These are phyloP conservation scores for Lachnum nothofagi DNA, from an alignment of 2,329 filamentous ascomycete genomes.

Conservation along the genomic window DNA sequence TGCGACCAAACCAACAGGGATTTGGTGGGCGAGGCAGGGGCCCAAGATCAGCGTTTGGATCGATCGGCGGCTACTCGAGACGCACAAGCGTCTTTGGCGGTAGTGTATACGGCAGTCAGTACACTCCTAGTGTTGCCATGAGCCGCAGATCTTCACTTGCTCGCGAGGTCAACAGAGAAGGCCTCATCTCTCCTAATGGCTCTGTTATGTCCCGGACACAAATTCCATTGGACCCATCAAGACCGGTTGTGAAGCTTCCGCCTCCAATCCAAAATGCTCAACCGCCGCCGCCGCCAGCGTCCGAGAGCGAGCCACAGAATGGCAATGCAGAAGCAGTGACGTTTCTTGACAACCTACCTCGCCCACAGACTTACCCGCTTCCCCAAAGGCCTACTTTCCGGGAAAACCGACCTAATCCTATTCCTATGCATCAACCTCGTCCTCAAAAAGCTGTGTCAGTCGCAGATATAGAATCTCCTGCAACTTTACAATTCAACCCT, in stretches of 20 bases:
- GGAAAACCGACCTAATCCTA: constrained; percentile 48
- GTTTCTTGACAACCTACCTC: constrained; percentile 41
- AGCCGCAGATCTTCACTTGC: constrained; percentile 80
- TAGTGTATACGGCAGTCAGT: constrained; percentile 65
- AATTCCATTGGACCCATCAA: constrained; percentile 53
- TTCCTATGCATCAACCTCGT: constrained; percentile 87
- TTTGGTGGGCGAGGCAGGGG: constrained; percentile 63
- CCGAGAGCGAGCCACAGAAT: constrained; percentile 28
- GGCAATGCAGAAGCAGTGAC: constrained; percentile 15
- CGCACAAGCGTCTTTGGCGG: constrained; percentile 77
- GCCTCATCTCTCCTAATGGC: constrained; percentile 72
- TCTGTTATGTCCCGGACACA: constrained; percentile 68
- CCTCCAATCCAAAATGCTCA: constrained; percentile 40
- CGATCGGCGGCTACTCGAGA: constrained; percentile 63
- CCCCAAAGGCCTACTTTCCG: constrained; percentile 55
- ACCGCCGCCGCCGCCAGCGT: constrained; percentile 27
- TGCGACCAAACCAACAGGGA: constrained; percentile 86
- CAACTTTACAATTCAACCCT: constrained; percentile 47
- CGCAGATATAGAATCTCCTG: constrained; percentile 82
- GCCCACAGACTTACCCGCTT: constrained; percentile 51
- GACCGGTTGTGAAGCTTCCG: constrained; percentile 79
- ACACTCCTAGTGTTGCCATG: constrained; percentile 81
- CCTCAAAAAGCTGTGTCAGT: constrained; percentile 93
- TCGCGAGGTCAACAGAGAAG: constrained; percentile 64
- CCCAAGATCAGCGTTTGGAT: constrained; percentile 62